Evolutionary conservation across 805 yeast species (phyloP).

Genomic region (Yamadazyma nakazawae): DNA sequence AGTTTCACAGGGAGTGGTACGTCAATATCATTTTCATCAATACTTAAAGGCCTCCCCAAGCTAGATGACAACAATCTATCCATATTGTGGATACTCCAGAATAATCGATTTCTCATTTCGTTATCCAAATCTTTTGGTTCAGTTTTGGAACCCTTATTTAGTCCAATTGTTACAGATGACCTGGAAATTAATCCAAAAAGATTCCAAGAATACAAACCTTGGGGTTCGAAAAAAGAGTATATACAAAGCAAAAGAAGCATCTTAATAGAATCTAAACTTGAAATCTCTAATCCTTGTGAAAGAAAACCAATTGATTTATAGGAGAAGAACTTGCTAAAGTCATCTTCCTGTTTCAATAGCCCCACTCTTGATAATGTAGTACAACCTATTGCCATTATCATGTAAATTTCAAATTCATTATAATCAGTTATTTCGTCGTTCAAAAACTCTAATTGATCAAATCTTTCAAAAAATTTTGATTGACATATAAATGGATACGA

Average conservation of each 20-base stretch:
- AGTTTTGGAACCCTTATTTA: conserved; percentile 34
- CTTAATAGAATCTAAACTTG: conserved; percentile 37
- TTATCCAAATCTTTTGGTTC: conserved; percentile 20
- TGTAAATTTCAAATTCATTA: conserved; percentile 49
- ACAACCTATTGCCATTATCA: conserved; percentile 55
- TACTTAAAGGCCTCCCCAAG: conserved; percentile 46
- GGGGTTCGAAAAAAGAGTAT: conserved; percentile 49
- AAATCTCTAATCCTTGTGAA: conserved; percentile 39
- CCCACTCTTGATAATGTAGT: conserved; percentile 37
- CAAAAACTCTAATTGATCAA: conserved; percentile 21
- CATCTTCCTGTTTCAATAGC: conserved; percentile 21
- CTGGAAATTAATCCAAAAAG: conserved; percentile 47
- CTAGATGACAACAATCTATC: conserved; percentile 48
- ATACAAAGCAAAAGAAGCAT: conserved; percentile 45
- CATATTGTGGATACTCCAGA: conserved; percentile 49
- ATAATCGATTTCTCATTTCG: conserved; percentile 44
- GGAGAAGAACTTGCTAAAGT: conserved; percentile 8
- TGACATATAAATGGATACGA: conserved; percentile 44
- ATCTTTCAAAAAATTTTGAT: conserved; percentile 29
- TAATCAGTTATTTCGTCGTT: conserved; percentile 23
- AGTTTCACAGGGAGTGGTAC: conserved; percentile 40
- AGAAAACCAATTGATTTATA: conserved; percentile 35
- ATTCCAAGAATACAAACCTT: conserved; percentile 51
- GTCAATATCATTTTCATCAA: conserved; percentile 50
- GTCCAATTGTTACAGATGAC: conserved; percentile 42